Evolutionary conservation across 2,329 filamentous ascomycete genomes (phyloP), one percentile per base, ranked within the genome.

Genomic region (Plenodomus lindquistii): DNA sequence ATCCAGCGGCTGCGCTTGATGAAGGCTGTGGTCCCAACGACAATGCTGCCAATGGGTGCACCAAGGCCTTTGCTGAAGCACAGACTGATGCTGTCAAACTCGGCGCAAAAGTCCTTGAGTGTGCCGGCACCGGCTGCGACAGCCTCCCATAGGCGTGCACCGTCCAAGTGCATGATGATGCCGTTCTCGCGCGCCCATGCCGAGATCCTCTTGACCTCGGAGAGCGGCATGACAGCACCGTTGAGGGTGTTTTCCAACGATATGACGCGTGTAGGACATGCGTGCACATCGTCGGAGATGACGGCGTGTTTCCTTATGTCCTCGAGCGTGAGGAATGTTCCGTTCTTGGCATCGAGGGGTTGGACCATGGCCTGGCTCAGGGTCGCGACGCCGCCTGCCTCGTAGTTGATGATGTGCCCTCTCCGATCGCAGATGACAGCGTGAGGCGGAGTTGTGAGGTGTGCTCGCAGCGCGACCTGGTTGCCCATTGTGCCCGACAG

Each of bases 401-500:
- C 84, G 77, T 86, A 85, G 35, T 85, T 79, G 48, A 89, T 77
- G 48, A 97, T 88, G 68, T 97, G 93, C 4, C 85, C 83, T 27
- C 90, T 82, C 55, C 85, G 78, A 67, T 97, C 92, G 60, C 88
- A 90, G 8, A 97, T 76, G 4, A 97, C 83, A 7, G 83, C 82
- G 69, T 96, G 85, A 0, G 93, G 93, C 13, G 92, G 91, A 51
- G 89, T 87, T 1, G 79, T 81, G 13, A 97, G 80, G 50, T 94
- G 87, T 1, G 88, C 81, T 34, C 92, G 85, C 36, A 96, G 80
- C 0, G 88, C 86, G 16, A 97, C 78, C 70, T 96, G 91, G 74
- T 97, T 97, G 35, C 91, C 91, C 91, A 96, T 96, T 4, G 92
- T 96, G 3, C 93, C 93, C 0, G 89, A 94, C 50, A 95, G 79